Base-by-base conservation (phyloP, 257 asterid genomes). In the Nicotiana otophora region DNA sequence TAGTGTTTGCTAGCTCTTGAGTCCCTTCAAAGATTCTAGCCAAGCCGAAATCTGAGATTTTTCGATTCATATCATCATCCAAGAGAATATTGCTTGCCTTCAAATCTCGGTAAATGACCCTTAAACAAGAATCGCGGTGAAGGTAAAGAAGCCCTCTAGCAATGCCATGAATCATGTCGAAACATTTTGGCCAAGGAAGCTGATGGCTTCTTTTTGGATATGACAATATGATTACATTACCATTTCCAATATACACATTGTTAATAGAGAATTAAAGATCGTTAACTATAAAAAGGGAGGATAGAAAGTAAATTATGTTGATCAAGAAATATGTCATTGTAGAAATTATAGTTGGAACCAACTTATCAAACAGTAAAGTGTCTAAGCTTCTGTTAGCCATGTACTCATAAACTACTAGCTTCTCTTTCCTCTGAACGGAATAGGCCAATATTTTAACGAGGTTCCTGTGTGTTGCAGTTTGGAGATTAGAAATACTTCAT, bases 301-400 rank as follows among this genome's bases (percentile, higher is more conserved):
- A 51, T 30, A 55, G 16, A 5, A 33, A 46, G 17, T 1, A 2
- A 9, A 15, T 28, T 26, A 10, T n/a, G 48, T 0, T 10, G 20
- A 33, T 30, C 75, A 11, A 8, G 28, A 12, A 4, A 30, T 11
- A n/a, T 15, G 46, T 7, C 46, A 15, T 6, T 10, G 20, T 6
- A 4, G 30, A 1, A 28, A 28, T 2, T 28, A 28, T 28, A 28
- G 30, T 28, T 28, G 30, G 30, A 28, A 28, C 30, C 30, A 28
- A 28, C 30, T 28, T 28, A 28, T 28, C 30, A 28, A 28, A 28
- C 30, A 28, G 30, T 2, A 28, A 28, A 28, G 30, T 81, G 39
- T 86, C 84, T 82, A 86, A 79, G 74, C 88, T 81, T 83, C 81
- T 81, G 72, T 86, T 86, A 16, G 82, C 61, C 84, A 83, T 26